These are phyloP conservation scores for Papiliotrema flavescens DNA, from an alignment of 1,284 basidiomycete genomes.

Conservation along the genomic window DNA sequence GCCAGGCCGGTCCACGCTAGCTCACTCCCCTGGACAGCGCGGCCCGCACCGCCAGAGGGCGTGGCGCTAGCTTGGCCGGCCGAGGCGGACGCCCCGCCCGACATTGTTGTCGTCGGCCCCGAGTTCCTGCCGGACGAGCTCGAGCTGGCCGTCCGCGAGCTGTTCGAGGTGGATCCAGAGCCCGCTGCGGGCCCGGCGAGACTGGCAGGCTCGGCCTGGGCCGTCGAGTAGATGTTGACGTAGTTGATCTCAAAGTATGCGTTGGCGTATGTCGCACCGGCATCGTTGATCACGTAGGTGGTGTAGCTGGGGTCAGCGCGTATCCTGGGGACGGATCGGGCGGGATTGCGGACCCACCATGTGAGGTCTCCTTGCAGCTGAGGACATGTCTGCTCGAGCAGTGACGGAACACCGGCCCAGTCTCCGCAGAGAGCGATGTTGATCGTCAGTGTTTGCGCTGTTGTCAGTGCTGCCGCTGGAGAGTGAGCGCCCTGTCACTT, in stretches of 20 bases:
- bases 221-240: slow-evolving; percentile 50
- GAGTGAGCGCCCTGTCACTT: slow-evolving; percentile 9
- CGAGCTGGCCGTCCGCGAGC: background rate
- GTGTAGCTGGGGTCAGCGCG: slow-evolving; percentile 56
- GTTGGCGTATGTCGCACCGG: slow-evolving; percentile 57
- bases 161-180: slow-evolving; percentile 5
- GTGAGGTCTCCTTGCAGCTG: slow-evolving; percentile 33
- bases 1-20: background rate
- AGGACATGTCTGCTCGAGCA: slow-evolving; percentile 63
- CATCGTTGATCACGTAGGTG: slow-evolving; percentile 67
- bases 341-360: slow-evolving; percentile 21
- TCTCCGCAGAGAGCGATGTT: slow-evolving; percentile 68
- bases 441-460: slow-evolving; percentile 63
- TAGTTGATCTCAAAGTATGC: slow-evolving; percentile 73
- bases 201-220: background rate
- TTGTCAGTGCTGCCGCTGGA: background rate
- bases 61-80: background rate
- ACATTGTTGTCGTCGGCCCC: background rate
- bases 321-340: background rate
- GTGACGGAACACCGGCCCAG: slow-evolving; percentile 51
- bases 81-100: background rate
- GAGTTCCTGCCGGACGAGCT: background rate
- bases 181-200: slow-evolving; percentile 3
- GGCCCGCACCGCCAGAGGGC: background rate
- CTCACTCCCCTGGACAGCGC: background rate